A percentile compares a stretch with the other conserved stretches of the same genome.
Conservation (phyloP, 1,284 basidiomycete species). For the Chondrostereum purpureum region DNA sequence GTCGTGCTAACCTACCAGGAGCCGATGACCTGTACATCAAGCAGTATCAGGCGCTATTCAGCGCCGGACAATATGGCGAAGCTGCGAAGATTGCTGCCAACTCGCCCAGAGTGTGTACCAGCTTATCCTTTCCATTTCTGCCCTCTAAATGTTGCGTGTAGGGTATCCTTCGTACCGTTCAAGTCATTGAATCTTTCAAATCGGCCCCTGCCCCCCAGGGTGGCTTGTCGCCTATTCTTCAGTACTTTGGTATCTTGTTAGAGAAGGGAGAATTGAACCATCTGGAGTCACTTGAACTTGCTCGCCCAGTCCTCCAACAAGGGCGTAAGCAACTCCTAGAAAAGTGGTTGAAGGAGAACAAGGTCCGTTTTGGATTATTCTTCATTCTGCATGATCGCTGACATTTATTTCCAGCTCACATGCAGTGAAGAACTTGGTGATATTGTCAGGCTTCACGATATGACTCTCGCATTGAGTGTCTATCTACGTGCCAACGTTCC, state of each 20-base stretch:
- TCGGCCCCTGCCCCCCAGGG: slow-evolving; percentile 86
- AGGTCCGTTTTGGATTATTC: slow-evolving; percentile 41
- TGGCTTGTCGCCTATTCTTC: slow-evolving; percentile 92
- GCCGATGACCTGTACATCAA: slow-evolving; percentile 96
- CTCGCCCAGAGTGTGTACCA: slow-evolving; percentile 72
- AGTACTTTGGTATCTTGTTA: slow-evolving; percentile 96
- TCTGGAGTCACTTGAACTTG: slow-evolving; percentile 93
- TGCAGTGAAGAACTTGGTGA: slow-evolving; percentile 99
- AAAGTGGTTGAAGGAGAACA: slow-evolving; percentile 99
- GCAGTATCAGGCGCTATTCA: slow-evolving; percentile 93
- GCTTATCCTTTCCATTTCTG: slow-evolving; percentile 2
- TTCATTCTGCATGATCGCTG: not conserved
- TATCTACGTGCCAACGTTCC: slow-evolving; percentile 98
- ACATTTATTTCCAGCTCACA: slow-evolving; percentile 63
- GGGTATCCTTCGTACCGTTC: slow-evolving; percentile 93
- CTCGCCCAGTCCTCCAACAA: slow-evolving; percentile 93
- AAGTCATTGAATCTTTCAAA: slow-evolving; percentile 99
- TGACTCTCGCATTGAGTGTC: slow-evolving; percentile 98
- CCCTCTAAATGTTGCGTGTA: slow-evolving; percentile 22
- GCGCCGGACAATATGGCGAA: slow-evolving; percentile 85
- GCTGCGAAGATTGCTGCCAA: slow-evolving; percentile 99
- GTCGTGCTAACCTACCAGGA: slow-evolving; percentile 94
- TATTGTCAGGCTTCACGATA: slow-evolving; percentile 91
- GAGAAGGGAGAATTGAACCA: slow-evolving; percentile 99
- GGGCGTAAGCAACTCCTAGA: slow-evolving; percentile 96